phyloP scores from a whole-genome alignment of 2,329 filamentous ascomycete species.

The Ophiognomonia clavigignenti-juglandacearum region DNA sequence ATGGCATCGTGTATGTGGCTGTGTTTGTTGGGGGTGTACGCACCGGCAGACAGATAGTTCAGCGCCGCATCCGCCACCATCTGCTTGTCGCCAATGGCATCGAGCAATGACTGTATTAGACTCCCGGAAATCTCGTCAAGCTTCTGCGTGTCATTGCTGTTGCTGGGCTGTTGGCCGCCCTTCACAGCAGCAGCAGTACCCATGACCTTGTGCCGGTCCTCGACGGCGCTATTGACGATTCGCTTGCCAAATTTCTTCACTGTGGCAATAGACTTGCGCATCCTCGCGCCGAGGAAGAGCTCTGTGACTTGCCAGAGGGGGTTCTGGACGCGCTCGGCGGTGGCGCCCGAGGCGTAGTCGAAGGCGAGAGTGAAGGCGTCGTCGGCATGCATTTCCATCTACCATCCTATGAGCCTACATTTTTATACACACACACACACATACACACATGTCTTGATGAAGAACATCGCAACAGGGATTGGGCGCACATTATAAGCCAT shows the following conservation, averaged over 20 bases:
- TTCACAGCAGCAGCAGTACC: background rate
- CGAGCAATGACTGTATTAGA: conserved; percentile 56
- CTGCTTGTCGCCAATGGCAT: conserved; percentile 48
- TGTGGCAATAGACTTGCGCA: conserved; percentile 43
- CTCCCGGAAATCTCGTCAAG: conserved; percentile 45
- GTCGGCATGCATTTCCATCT: conserved; percentile 61
- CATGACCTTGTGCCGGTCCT: conserved; percentile 27
- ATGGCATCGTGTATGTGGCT: background rate
- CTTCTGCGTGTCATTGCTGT: conserved; percentile 15
- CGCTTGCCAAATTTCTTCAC: conserved; percentile 51
- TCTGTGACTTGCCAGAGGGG: conserved; percentile 59
- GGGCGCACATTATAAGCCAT: conserved; percentile 56
- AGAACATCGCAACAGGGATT: too few relatives aligned
- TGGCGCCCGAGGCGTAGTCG: conserved; percentile 56
- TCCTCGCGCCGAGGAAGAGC: conserved; percentile 39
- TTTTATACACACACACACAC: too few relatives aligned
- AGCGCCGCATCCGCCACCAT: conserved; percentile 60
- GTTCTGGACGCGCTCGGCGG: conserved; percentile 60
- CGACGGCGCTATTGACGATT: conserved; percentile 52
- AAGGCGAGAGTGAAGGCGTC: conserved; percentile 58
- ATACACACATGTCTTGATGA: too few relatives aligned
- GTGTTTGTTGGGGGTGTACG: background rate
- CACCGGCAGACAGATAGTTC: conserved; percentile 59
- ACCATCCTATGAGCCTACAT: too few relatives aligned
- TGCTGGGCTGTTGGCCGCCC: conserved; percentile 15